Evolutionary conservation across 371 early-diverging fungal species (phyloP).

Genomic region (Dinochytrium kinnereticum): DNA sequence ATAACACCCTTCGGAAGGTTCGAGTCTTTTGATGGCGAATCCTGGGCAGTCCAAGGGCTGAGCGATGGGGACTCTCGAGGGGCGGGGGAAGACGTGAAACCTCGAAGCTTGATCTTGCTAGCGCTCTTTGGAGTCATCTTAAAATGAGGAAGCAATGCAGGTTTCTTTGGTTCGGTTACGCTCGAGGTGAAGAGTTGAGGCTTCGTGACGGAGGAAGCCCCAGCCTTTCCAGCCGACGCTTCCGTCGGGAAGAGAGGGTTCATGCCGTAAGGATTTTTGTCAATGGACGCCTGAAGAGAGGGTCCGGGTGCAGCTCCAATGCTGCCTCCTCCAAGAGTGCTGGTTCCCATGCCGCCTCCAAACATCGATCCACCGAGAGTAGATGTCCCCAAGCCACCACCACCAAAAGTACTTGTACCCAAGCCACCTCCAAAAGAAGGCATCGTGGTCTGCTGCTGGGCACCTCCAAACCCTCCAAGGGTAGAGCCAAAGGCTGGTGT

Average conservation of each 20-base stretch:
- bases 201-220: constrained; percentile 55
- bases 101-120: constrained; percentile 72
- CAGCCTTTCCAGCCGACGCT: constrained; percentile 25
- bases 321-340: constrained; percentile 17
- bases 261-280: constrained; percentile 82
- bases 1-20: constrained; percentile 27
- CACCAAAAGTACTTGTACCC: constrained; percentile 38
- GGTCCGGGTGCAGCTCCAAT: constrained; percentile 34
- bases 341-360: constrained; percentile 18
- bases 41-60: not conserved
- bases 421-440: constrained; percentile 36
- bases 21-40: not conserved
- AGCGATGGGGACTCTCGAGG: constrained; percentile 20
- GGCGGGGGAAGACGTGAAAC: constrained; percentile 53
- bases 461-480: constrained; percentile 5
- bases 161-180: constrained; percentile 54
- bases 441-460: not conserved
- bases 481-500: constrained; percentile 55
- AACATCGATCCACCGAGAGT: constrained; percentile 8
- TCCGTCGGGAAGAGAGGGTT: constrained; percentile 72
- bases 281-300: constrained; percentile 72
- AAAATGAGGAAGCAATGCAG: constrained; percentile 57
- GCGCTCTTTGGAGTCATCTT: constrained; percentile 71
- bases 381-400: constrained; percentile 35
- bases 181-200: constrained; percentile 55